phyloP scores from a whole-genome alignment of 139 green algal genomes.

The Zygnema circumcarinatum region DNA sequence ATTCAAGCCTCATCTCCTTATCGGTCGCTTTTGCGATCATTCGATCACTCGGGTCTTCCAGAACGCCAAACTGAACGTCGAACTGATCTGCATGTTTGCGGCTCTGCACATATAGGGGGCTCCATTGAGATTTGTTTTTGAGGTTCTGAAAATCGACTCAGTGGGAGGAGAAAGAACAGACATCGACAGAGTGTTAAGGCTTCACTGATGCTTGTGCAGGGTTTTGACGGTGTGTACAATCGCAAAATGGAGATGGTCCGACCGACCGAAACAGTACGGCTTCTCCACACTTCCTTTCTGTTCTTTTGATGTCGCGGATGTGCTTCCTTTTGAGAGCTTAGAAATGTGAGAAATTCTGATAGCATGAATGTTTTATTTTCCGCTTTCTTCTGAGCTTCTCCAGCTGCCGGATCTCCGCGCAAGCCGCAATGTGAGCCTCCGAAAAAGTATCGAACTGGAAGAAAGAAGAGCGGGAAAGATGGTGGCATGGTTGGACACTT shows the following conservation, averaged over 20 bases:
- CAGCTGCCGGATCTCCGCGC: background rate
- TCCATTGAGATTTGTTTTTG: too few species aligned
- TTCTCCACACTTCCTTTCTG: too few species aligned
- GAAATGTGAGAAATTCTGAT: background rate
- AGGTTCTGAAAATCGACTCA: too few species aligned
- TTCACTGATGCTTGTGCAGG: background rate
- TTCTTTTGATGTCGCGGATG: too few species aligned
- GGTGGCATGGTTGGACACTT: constrained; percentile 28
- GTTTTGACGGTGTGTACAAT: background rate
- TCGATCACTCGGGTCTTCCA: too few species aligned
- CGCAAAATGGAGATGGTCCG: background rate
- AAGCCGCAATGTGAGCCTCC: background rate
- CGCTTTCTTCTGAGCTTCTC: background rate
- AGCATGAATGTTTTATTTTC: background rate
- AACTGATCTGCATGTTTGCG: too few species aligned
- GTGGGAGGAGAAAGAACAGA: too few species aligned
- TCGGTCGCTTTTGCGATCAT: too few species aligned
- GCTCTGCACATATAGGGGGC: too few species aligned
- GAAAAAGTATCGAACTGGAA: background rate
- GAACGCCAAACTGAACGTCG: too few species aligned
- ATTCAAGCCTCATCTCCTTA: background rate
- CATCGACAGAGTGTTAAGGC: too few species aligned
- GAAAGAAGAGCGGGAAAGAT: background rate
- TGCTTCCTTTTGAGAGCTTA: too few species aligned
- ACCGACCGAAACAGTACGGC: background rate